Evolutionary conservation across 2,329 filamentous ascomycete species (phyloP), one percentile per base, ranked within the genome.

Genomic region (Trichoderma lentiforme): DNA sequence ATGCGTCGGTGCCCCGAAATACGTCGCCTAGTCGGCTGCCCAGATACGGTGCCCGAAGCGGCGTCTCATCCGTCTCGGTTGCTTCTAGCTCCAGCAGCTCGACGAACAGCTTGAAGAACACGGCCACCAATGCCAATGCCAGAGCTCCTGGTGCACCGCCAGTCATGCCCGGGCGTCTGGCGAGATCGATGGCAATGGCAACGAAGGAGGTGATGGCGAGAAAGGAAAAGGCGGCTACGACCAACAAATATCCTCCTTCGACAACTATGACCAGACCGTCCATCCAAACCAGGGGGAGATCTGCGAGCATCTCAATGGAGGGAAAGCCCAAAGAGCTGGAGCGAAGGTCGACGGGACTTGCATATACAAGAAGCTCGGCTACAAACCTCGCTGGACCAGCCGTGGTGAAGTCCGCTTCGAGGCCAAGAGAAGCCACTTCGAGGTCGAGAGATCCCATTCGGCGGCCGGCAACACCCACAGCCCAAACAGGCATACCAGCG

Each of bases 11-110:
- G 51, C 71, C 77, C 30, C 80, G 83, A 71, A 83, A 78, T 74
- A 76, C 74, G 21, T 88, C 86, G 11, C 86, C 86, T 2, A 88
- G 84, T 76, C 83, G 86, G 51, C 80, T 88, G 36, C 86, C 86
- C 51, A 77, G 65, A 51, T 51, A 51, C 11, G 43, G 43, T 51
- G 43, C 56, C 39, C 85, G 74, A 87, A 86, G 76, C 84, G 74
- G 77, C 63, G 78, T 80, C 28, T 78, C 82, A 53, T 79, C 79
- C 24, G 75, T 79, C 51, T 80, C 81, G 12, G 74, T 78, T 8
- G 76, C 75, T n/a, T 74, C 74, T 14, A 68, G 73, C 4, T 73
- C 76, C 30, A 71, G 71, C 21, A 73, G 70, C 26, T 74, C 73
- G 7, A 21, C 56, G 57, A 32, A 51, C 12, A 62, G 39, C 56